Base-by-base conservation (phyloP, 2,329 filamentous ascomycete species). In the Colletotrichum magnum region DNA sequence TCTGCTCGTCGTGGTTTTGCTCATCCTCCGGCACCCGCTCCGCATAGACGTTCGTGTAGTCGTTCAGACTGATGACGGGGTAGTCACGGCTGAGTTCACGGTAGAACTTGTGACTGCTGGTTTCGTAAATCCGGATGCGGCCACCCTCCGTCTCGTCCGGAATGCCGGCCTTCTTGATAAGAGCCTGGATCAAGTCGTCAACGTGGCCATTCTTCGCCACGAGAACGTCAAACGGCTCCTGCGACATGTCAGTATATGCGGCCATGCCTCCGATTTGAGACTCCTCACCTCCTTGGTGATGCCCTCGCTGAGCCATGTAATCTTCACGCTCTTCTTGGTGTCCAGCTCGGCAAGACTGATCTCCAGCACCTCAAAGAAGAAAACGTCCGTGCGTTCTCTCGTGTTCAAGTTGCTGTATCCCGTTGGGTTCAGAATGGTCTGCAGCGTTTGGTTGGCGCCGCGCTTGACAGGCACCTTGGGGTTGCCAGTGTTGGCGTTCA, bases 311-410 rank as follows among this genome's bases (percentile, higher is more conserved):
- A 99, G 84, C 90, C 93, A 95, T 1, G 87, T 93, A 56, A 99
- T 83, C 79, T 93, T 95, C 72, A 98, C 84, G 66, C 85, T 89
- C 84, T 97, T 98, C 84, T 97, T 96, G 65, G 93, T 96, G 77
- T 99, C 96, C 51, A 97, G 86, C 79, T 99, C 97, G 26, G 93
- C 93, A 54, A 99, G 83, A 75, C 94, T 97, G 85, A 98, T 97
- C 72, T 99, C 96, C 48, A 99, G 84, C 32, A 98, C 89, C 79
- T 99, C 96, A 77, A 95, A 99, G 79, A 92, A 98, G 60, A 99
- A 85, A 1, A 92, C 89, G 79, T 98, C 95, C 21, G 87, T 82
- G 63, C 91, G 88, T 76, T 94, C 93, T 39, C 87, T 90, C 65
- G 88, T 88, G 73, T 90, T 93, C 58, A 92, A 87, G 73, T 94